Evolutionary conservation across 2,329 filamentous ascomycete species (phyloP).

Genomic region (Cercospora beticola): DNA sequence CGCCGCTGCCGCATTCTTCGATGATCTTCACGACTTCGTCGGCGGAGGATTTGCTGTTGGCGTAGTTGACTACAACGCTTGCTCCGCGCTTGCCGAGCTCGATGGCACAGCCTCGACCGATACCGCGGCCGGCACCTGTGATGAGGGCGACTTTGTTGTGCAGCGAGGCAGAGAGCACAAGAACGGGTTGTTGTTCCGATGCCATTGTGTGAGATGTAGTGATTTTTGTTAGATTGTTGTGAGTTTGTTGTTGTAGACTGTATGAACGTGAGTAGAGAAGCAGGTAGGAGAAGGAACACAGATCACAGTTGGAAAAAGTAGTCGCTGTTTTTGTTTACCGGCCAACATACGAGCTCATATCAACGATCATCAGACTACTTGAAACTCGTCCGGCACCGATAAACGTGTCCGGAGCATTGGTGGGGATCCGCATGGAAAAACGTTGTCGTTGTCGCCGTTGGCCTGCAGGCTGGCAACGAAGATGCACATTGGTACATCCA

Average conservation of each 20-base stretch:
- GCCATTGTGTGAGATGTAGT: background rate
- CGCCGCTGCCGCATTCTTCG: conserved; percentile 48
- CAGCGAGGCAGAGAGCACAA: conserved; percentile 51
- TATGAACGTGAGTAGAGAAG: background rate
- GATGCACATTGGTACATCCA: background rate
- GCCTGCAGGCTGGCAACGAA: background rate
- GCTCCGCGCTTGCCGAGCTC: conserved; percentile 66
- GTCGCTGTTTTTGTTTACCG: background rate
- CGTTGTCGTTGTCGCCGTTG: background rate
- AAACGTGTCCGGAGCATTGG: conserved; percentile 6
- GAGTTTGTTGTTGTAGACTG: background rate
- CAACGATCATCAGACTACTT: background rate
- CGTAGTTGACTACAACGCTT: conserved; percentile 66
- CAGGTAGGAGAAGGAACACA: background rate
- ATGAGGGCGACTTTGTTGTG: conserved; percentile 59
- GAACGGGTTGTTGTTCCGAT: conserved; percentile 33
- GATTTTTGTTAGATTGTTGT: background rate
- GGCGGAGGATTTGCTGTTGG: conserved; percentile 52
- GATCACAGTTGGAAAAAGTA: background rate
- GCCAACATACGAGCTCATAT: conserved; percentile 1
- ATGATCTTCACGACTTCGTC: conserved; percentile 52
- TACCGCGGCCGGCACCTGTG: conserved; percentile 65
- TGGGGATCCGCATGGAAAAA: conserved; percentile 13
- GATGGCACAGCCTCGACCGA: conserved; percentile 65
- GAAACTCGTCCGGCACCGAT: conserved; percentile 12